Evolutionary conservation across 2,329 filamentous ascomycete genomes (phyloP).

Genomic region (Parascedosporium putredinis): DNA sequence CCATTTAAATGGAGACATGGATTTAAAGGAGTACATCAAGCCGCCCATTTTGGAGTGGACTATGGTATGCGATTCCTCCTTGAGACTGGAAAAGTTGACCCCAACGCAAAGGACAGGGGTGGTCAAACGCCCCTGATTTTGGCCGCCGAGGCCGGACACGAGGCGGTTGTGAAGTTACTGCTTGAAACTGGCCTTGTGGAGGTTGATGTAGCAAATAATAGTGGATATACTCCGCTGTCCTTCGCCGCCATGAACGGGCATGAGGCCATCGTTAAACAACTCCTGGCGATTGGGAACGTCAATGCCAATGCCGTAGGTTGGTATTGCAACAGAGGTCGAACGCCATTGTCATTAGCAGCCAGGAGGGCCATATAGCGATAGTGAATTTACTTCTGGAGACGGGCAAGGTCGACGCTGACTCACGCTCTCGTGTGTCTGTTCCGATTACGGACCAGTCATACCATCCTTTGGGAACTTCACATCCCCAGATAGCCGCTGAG

Average conservation of each 20-base stretch:
- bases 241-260: neutral
- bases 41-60: neutral
- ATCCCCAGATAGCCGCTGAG: too few species aligned
- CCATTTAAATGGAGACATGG: neutral
- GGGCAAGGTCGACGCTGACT: neutral
- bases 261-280: neutral
- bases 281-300: neutral
- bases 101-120: neutral
- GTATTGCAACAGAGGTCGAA: neutral
- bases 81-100: neutral
- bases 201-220: too few species aligned
- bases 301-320: neutral
- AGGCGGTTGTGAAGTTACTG: neutral
- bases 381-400: neutral
- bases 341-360: neutral
- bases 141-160: neutral
- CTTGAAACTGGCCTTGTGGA: neutral
- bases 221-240: neutral
- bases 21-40: neutral
- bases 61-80: neutral
- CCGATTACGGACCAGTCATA: too few species aligned
- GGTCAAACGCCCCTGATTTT: neutral
- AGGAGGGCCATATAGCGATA: neutral
- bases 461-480: too few species aligned
- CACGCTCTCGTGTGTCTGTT: too few species aligned